Evolutionary conservation across 2,329 filamentous ascomycete species (phyloP).

Genomic region (Fusarium luffae): DNA sequence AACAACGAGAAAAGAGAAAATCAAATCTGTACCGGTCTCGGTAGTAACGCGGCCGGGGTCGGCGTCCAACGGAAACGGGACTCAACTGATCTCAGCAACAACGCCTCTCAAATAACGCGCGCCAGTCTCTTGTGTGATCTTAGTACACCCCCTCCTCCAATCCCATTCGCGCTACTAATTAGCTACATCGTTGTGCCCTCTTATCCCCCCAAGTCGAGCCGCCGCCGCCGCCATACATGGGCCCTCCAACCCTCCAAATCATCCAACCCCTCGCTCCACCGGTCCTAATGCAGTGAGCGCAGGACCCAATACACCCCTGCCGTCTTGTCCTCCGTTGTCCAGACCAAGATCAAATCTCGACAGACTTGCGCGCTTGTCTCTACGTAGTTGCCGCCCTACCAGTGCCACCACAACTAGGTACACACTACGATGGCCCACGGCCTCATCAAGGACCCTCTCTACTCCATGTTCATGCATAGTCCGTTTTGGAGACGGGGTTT

Average conservation of each 20-base stretch:
- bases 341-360: constrained; percentile 48
- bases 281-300: constrained; percentile 46
- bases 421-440: constrained; percentile 38
- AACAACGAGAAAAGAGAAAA: constrained; percentile 35
- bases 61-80: constrained; percentile 41
- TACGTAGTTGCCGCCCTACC: constrained; percentile 44
- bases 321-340: constrained; percentile 44
- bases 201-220: constrained; percentile 47
- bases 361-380: constrained; percentile 46
- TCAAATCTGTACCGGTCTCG: constrained; percentile 32
- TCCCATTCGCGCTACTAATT: constrained; percentile 39
- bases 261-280: constrained; percentile 48
- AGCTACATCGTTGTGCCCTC: constrained; percentile 44
- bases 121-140: constrained; percentile 39
- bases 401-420: constrained; percentile 44
- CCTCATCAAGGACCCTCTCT: constrained; percentile 49
- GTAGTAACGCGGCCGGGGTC: constrained; percentile 44
- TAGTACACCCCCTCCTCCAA: constrained; percentile 44
- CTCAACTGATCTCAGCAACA: constrained; percentile 36
- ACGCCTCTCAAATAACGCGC: constrained; percentile 40
- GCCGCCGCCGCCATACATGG: constrained; percentile 46
- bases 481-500: constrained; percentile 43
- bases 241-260: constrained; percentile 44
- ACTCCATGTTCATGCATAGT: constrained; percentile 55
- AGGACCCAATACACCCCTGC: constrained; percentile 47